Conservation (phyloP, 441 rosid species). For the Gossypium schwendimanii region DNA sequence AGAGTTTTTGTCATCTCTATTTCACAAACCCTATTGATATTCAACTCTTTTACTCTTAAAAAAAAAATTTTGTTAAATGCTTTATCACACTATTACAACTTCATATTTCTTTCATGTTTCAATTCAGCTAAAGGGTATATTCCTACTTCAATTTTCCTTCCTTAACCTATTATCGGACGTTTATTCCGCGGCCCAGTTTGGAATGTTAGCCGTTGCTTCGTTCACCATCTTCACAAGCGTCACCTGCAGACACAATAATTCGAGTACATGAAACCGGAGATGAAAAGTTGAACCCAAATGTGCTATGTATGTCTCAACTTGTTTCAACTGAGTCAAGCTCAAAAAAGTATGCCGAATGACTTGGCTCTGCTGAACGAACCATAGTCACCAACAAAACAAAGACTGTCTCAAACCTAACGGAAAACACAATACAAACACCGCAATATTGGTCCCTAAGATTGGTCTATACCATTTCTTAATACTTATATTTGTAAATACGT, state of each 20-base stretch:
- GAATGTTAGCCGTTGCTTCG: constrained; percentile 59
- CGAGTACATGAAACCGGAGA: neutral
- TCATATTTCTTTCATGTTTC: neutral
- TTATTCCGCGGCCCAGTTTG: constrained; percentile 46
- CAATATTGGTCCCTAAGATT: neutral
- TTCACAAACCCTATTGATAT: too few species aligned
- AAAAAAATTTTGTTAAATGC: too few species aligned
- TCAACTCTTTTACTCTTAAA: too few species aligned
- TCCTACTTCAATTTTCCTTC: constrained; percentile 2
- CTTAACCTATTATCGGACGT: neutral
- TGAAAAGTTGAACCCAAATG: neutral
- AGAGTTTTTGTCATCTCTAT: too few species aligned
- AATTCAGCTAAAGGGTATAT: constrained; percentile 11
- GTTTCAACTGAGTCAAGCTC: neutral
- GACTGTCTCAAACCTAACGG: neutral
- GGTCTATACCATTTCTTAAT: neutral
- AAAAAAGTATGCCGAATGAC: neutral
- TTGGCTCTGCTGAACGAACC: neutral
- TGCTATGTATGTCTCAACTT: neutral
- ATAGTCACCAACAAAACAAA: neutral
- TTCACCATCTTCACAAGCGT: constrained; percentile 72
- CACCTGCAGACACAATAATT: constrained; percentile 22
- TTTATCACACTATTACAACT: too few species aligned
- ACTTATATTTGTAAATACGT: constrained; percentile 19
- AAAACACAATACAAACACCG: neutral